A percentile compares a stretch with the other conserved stretches of the same genome.
phyloP scores from a whole-genome alignment of 768 basidiomycete genomes.

The Pilatotrama ljubarskyi region DNA sequence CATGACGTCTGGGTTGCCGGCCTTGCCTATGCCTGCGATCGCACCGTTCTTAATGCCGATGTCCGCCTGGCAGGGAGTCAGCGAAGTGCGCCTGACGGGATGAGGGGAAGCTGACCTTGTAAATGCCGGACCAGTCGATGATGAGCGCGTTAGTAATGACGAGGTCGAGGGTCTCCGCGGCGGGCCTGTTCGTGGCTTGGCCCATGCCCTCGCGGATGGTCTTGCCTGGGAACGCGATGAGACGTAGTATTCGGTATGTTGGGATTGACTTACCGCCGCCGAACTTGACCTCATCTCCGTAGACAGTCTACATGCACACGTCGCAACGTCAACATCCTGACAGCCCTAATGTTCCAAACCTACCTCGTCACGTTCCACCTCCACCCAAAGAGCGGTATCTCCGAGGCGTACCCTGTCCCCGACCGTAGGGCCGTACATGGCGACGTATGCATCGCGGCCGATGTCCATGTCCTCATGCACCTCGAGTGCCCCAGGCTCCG shows the following conservation, averaged over 20 bases:
- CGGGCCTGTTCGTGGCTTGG: conserved; percentile 74
- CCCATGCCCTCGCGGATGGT: conserved; percentile 97
- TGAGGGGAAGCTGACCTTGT: conserved; percentile 59
- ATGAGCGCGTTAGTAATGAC: conserved; percentile 96
- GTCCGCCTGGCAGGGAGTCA: conserved; percentile 66
- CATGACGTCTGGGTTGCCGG: conserved; percentile 96
- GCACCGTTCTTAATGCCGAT: conserved; percentile 85
- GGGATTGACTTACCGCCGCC: conserved; percentile 68
- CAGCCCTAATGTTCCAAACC: background rate
- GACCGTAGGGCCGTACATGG: conserved; percentile 94
- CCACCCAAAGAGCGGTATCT: conserved; percentile 88
- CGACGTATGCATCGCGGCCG: conserved; percentile 73
- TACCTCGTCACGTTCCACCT: conserved; percentile 86
- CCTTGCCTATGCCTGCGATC: conserved; percentile 92
- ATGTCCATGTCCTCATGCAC: conserved; percentile 56
- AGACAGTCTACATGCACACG: conserved; percentile 56
- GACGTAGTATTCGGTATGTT: background rate
- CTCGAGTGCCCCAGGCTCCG: conserved; percentile 61
- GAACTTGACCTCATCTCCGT: conserved; percentile 98
- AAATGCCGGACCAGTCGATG: conserved; percentile 93
- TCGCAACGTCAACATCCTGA: background rate
- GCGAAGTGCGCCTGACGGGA: background rate
- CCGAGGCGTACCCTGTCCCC: conserved; percentile 89
- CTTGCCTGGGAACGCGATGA: conserved; percentile 57
- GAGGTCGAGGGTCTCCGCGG: conserved; percentile 76